Evolutionary conservation across 179 eudicot species (phyloP).

Genomic region (Drosera spatulata): DNA sequence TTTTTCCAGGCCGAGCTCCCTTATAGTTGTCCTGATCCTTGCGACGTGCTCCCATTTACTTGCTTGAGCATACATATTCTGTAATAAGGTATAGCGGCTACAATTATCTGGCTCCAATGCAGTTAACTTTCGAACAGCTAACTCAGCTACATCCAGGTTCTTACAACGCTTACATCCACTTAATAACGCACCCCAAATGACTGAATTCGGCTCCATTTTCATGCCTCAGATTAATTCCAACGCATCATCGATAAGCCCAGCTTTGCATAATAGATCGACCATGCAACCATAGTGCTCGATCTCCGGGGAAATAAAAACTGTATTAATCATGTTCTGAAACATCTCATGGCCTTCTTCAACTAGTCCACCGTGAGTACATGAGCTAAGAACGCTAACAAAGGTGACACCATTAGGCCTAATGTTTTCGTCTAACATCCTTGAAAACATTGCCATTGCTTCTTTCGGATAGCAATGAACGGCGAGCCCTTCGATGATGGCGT

Average conservation of each 20-base stretch:
- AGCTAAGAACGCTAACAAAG: slow-evolving; percentile 57
- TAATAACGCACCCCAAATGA: slow-evolving; percentile 68
- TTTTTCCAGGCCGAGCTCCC: slow-evolving; percentile 45
- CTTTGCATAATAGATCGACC: slow-evolving; percentile 65
- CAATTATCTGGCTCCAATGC: slow-evolving; percentile 57
- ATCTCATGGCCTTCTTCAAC: slow-evolving; percentile 46
- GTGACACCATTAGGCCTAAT: slow-evolving; percentile 50
- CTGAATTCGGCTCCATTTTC: slow-evolving; percentile 52
- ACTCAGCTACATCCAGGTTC: slow-evolving; percentile 51
- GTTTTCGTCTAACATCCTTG: slow-evolving; percentile 34
- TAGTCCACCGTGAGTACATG: slow-evolving; percentile 63
- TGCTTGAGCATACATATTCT: slow-evolving; percentile 56
- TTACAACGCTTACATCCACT: slow-evolving; percentile 54
- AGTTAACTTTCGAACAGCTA: slow-evolving; percentile 39
- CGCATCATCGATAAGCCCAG: slow-evolving; percentile 54
- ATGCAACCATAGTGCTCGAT: slow-evolving; percentile 74
- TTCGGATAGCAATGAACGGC: slow-evolving; percentile 53
- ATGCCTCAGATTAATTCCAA: slow-evolving; percentile 34
- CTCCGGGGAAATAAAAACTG: slow-evolving; percentile 39
- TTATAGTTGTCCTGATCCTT: slow-evolving; percentile 35
- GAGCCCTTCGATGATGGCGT: slow-evolving; percentile 62
- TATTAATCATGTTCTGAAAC: slow-evolving; percentile 37
- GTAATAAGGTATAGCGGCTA: slow-evolving; percentile 46
- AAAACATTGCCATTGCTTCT: slow-evolving; percentile 51
- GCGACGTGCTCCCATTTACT: slow-evolving; percentile 60